Evolutionary conservation across 192 early-diverging fungal species (phyloP), one percentile per base, ranked within the genome.

Genomic region (Polychytrium aggregatum): DNA sequence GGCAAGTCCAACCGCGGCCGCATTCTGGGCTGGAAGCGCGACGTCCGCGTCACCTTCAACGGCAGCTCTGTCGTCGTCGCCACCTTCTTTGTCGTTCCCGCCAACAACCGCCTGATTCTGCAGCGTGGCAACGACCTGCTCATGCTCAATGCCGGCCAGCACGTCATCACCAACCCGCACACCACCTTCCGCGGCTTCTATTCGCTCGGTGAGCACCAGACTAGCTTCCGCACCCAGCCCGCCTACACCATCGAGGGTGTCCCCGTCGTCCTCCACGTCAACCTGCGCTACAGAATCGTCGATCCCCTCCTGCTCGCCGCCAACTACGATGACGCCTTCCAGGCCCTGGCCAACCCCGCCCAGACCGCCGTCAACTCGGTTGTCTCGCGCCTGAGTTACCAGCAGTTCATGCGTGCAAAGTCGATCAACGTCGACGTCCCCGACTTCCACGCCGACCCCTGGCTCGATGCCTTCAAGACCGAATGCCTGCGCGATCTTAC

Each of bases 51-150:
- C n/a, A n/a, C n/a, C n/a, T n/a, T n/a, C n/a, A n/a, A 59, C 42
- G 22, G 50, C 41, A 16, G 50, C 24, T 31, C 17, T 16, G 48
- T 57, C 47, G 59, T 54, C 9, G 67, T 70, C 27, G 67, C 67
- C 17, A 71, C 67, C 1, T 72, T 72, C 37, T 58, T 72, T 34
- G 57, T 63, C 42, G 56, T 71, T n/a, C 70, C 70, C n/a, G 70
- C 67, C n/a, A 71, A 71, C 37, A 71, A 71, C 33, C 56, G 66
- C 17, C 42, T 57, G 9, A 53, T 72, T 27, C 40, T 72, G 31
- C 70, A 72, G 53, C 62, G 60, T 34, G 67, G 59, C 18, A 66
- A 63, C 17, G 50, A 65, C 27, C 43, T 72, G 7, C 27, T 72
- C 2, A 43, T 51, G 3, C 45, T 72, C 13, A 34, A 62, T n/a